phyloP scores from a whole-genome alignment of 768 basidiomycete species.

The Pleurotus ostreatus region DNA sequence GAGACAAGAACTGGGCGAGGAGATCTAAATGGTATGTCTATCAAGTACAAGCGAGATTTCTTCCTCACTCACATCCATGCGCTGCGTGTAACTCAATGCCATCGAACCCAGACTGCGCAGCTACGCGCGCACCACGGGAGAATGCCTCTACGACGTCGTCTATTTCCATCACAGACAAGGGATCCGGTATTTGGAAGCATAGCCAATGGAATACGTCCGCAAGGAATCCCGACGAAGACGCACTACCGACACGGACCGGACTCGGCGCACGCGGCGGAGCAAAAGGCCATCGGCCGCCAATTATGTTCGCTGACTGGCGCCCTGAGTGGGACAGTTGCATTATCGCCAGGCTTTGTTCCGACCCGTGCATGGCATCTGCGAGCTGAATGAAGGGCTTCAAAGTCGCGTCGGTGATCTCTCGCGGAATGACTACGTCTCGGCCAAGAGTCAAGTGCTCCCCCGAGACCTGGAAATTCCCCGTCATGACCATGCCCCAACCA shows the following conservation, averaged over 20 bases:
- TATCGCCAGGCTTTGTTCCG: conserved; percentile 41
- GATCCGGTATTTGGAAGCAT: conserved; percentile 59
- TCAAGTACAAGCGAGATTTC: not conserved
- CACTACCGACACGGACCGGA: conserved; percentile 43
- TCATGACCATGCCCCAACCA: conserved; percentile 85
- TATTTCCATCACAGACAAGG: conserved; percentile 60
- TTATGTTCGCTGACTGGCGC: conserved; percentile 72
- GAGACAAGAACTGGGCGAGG: conserved; percentile 73
- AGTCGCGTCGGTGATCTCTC: conserved; percentile 32
- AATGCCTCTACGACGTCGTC: conserved; percentile 58
- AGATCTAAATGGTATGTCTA: conserved; percentile 46
- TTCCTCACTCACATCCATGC: conserved; percentile 69
- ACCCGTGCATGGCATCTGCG: conserved; percentile 43
- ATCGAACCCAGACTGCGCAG: conserved; percentile 71
- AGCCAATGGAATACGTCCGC: conserved; percentile 38
- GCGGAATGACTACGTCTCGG: conserved; percentile 64
- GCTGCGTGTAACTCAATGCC: conserved; percentile 83
- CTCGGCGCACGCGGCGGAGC: conserved; percentile 70
- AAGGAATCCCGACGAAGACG: conserved; percentile 18
- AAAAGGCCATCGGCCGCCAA: conserved; percentile 65
- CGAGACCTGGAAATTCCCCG: conserved; percentile 79
- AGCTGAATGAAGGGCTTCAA: conserved; percentile 48
- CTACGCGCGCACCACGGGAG: conserved; percentile 61
- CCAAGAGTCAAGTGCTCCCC: conserved; percentile 63
- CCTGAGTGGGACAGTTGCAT: conserved; percentile 85